Percentiles rank a stretch among this genome's conserved stretches.
Evolutionary conservation across 495 filamentous ascomycete species (phyloP).

Genomic region (Chaetomium tenue): DNA sequence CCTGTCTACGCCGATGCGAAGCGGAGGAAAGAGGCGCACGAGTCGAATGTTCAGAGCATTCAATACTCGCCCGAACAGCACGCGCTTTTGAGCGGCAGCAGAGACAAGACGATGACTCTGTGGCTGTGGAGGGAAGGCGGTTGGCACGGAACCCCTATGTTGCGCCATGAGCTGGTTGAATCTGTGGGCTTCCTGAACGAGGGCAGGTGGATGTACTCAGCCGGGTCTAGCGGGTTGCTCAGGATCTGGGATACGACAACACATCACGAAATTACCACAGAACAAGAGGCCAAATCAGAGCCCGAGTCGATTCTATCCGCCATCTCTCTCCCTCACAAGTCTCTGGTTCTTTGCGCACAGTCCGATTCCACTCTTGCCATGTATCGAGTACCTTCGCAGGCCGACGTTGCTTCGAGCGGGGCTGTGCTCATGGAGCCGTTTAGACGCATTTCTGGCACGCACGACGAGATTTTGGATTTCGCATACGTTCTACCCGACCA

Average conservation of each 20-base stretch:
- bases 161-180: constrained; percentile 83
- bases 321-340: constrained; percentile 58
- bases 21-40: constrained; percentile 67
- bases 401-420: constrained; percentile 30
- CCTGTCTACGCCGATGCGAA: constrained; percentile 57
- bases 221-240: constrained; percentile 78
- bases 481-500: constrained; percentile 76
- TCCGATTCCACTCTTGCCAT: constrained; percentile 81
- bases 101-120: constrained; percentile 90
- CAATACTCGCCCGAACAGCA: constrained; percentile 74
- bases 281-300: constrained; percentile 64
- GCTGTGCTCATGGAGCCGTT: constrained; percentile 45
- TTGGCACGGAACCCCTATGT: constrained; percentile 84
- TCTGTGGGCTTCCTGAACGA: constrained; percentile 72
- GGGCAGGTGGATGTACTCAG: constrained; percentile 71
- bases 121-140: constrained; percentile 88
- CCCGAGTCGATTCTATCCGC: constrained; percentile 74
- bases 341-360: constrained; percentile 78
- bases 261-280: constrained; percentile 74
- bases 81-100: constrained; percentile 77
- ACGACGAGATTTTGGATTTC: constrained; percentile 95
- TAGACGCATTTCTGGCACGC: constrained; percentile 86
- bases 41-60: constrained; percentile 82
- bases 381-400: constrained; percentile 53
- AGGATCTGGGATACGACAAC: constrained; percentile 76